These are phyloP conservation scores for Auriscalpium vulgare DNA, from an alignment of 768 basidiomycete species.

Conservation along the genomic window DNA sequence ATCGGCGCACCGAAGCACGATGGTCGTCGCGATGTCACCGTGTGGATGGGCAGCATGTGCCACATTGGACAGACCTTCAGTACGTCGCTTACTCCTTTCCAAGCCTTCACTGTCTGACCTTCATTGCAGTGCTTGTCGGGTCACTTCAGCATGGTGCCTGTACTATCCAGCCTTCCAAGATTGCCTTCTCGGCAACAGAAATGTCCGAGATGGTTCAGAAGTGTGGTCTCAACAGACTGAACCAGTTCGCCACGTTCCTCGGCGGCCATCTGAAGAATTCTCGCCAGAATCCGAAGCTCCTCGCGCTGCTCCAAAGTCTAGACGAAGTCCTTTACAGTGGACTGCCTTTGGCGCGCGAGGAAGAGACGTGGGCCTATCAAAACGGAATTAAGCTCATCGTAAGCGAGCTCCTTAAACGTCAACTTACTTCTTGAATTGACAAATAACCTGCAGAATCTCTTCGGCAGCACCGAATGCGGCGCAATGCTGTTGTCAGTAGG, in stretches of 20 bases:
- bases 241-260: conserved; percentile 69
- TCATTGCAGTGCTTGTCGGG: conserved; percentile 55
- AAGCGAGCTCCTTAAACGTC: conserved; percentile 16
- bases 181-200: conserved; percentile 61
- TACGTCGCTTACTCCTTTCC: conserved; percentile 29
- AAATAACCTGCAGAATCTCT: conserved; percentile 47
- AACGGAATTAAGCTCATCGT: conserved; percentile 60
- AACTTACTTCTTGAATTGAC: no score
- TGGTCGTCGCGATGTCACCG: conserved; percentile 57
- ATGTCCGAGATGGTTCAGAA: conserved; percentile 61
- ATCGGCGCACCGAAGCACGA: conserved; percentile 40
- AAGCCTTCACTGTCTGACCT: conserved; percentile 19
- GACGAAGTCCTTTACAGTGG: conserved; percentile 64
- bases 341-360: conserved; percentile 53
- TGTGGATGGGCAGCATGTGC: conserved; percentile 81
- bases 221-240: conserved; percentile 65
- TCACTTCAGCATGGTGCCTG: conserved; percentile 66
- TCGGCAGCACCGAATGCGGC: conserved; percentile 77
- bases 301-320: conserved; percentile 45
- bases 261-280: conserved; percentile 53
- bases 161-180: conserved; percentile 59
- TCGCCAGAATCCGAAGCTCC: conserved; percentile 50
- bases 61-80: conserved; percentile 75
- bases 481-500: conserved; percentile 59
- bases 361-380: conserved; percentile 62